Conservation (phyloP, 1,139 yeast genomes). For the Yamadazyma triangularis region DNA sequence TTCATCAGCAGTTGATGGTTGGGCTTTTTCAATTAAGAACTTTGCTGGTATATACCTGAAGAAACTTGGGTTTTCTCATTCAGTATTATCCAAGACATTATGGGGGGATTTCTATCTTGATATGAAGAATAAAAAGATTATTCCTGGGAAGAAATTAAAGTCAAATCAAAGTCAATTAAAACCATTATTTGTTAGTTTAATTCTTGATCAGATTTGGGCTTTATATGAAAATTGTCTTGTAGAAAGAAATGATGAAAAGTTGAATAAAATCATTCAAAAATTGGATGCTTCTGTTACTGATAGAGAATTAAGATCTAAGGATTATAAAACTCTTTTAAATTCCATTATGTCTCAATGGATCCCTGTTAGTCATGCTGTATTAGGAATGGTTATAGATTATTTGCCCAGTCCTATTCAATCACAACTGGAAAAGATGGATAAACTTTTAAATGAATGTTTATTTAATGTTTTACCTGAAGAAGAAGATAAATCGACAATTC, state of each 20-base stretch:
- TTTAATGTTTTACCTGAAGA: constrained; percentile 46
- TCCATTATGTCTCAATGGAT: constrained; percentile 92
- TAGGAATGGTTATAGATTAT: constrained; percentile 78
- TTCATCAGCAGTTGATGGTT: constrained; percentile 93
- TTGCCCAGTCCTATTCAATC: constrained; percentile 80
- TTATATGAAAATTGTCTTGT: constrained; percentile 69
- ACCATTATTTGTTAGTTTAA: constrained; percentile 83
- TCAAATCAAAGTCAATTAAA: constrained; percentile 49
- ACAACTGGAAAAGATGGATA: constrained; percentile 67
- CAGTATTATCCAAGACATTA: constrained; percentile 74
- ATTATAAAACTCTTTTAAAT: constrained; percentile 56
- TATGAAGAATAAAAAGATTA: constrained; percentile 80
- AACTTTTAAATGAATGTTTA: constrained; percentile 50
- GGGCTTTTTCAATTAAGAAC: constrained; percentile 93
- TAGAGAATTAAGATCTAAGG: constrained; percentile 78
- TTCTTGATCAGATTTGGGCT: constrained; percentile 90
- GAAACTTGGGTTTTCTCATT: constrained; percentile 79
- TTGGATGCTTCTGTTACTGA: constrained; percentile 66
- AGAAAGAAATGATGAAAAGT: constrained; percentile 64
- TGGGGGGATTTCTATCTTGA: constrained; percentile 96
- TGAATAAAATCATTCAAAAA: constrained; percentile 67
- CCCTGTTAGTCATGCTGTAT: constrained; percentile 82
- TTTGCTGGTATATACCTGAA: constrained; percentile 83
- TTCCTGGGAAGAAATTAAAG: constrained; percentile 52
- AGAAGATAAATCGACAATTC: constrained; percentile 27